Evolutionary conservation across 768 basidiomycete genomes (phyloP), one percentile per base, ranked within the genome.

Genomic region (Lanmaoa pseudosensibilis): DNA sequence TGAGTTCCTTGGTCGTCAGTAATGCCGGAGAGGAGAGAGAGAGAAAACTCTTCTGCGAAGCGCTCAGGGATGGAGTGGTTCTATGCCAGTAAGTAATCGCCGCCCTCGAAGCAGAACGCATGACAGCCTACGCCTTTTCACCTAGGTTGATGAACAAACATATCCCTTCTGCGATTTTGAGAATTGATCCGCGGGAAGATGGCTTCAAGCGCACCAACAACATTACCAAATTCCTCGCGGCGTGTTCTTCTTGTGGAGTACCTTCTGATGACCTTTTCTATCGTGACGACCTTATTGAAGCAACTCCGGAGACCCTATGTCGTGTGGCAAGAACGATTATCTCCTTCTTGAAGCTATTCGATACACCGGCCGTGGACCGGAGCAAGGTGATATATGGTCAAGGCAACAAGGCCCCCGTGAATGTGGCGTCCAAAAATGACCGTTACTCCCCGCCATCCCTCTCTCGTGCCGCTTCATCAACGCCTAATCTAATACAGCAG

Each of bases 61-160:
- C 89, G 0, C 68, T 95, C 53, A 75, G 84, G 63, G 94, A 96
- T 74, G 94, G 94, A 1, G 88, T 86, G 70, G 82, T 95, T 21
- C 79, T 96, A 23, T 94, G 94, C 84, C 87, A 91, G 94, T 95
- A 67, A 75, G 93, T 85, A 36, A 59, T 50, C n/a, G 39, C 41
- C 55, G 27, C 61, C 54, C 45, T 50, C 39, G 54, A 44, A 32
- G 59, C 50, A 49, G 43, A 45, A 33, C 19, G 46, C 23, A 37
- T 52, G 61, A 49, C 50, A 27, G 38, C 49, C 30, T 46, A 50
- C 43, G 33, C 25, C 39, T 53, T 43, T 51, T 43, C 43, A 47
- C 57, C 38, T 46, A 94, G 92, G 59, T 79, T 93, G 57, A 79
- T 92, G 78, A 92, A 92, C 73, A 89, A 87, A 69, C 83, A 91